These are phyloP conservation scores for Tilletia walkeri DNA, from an alignment of 1,284 basidiomycete species.

Conservation along the genomic window DNA sequence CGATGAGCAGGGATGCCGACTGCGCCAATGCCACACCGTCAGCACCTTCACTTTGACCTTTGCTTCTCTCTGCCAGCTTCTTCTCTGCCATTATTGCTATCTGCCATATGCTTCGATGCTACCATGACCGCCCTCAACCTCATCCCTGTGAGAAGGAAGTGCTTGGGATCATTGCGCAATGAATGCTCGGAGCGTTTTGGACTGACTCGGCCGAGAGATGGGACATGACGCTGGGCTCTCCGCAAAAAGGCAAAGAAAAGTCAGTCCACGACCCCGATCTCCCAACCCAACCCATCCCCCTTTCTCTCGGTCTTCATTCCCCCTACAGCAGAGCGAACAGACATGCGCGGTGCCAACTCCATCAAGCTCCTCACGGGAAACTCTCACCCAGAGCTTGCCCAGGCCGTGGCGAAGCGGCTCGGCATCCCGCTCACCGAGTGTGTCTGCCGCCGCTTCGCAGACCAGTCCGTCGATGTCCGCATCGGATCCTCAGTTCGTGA, in stretches of 20 bases:
- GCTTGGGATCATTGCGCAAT: too few species aligned
- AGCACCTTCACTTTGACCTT: not conserved
- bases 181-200: too few species aligned
- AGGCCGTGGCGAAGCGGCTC: constrained; percentile 87
- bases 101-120: not conserved
- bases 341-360: constrained; percentile 59
- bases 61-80: not conserved
- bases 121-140: too few species aligned
- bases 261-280: too few species aligned
- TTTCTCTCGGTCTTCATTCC: too few species aligned
- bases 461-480: constrained; percentile 71
- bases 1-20: constrained; percentile 77
- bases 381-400: constrained; percentile 94
- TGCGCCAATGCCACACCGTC: constrained; percentile 33
- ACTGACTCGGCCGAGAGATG: too few species aligned
- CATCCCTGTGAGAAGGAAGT: too few species aligned
- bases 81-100: not conserved
- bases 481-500: constrained; percentile 85
- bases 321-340: not conserved
- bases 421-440: constrained; percentile 85
- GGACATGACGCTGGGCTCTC: too few species aligned
- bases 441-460: constrained; percentile 88
- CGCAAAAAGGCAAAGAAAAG: too few species aligned
- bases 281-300: too few species aligned
- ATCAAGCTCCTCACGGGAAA: constrained; percentile 93